A percentile compares a stretch with the other conserved stretches of the same genome.
These are phyloP conservation scores for Yamadazyma songkhlaensis DNA, from an alignment of 1,139 yeast species.

Conservation along the genomic window DNA sequence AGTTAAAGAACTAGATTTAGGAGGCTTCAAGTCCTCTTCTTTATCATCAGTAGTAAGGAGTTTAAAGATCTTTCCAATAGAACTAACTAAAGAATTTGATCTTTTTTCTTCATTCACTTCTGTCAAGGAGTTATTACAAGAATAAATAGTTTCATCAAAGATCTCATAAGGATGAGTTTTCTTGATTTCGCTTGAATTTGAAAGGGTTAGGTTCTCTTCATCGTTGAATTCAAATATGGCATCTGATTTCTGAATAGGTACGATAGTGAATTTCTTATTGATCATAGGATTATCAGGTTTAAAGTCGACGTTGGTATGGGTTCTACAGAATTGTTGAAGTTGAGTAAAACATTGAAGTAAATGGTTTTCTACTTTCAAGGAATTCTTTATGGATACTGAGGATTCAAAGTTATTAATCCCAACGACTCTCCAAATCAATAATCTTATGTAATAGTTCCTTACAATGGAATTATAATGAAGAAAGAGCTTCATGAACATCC, in stretches of 20 bases:
- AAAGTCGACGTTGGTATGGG: constrained; percentile 15
- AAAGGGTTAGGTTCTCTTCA: constrained; percentile 9
- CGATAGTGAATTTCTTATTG: constrained; percentile 48
- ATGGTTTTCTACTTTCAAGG: constrained; percentile 28
- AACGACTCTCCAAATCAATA: constrained; percentile 66
- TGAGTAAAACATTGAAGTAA: constrained; percentile 22
- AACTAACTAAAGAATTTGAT: constrained; percentile 31
- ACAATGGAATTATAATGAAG: constrained; percentile 81
- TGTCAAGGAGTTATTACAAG: constrained; percentile 40
- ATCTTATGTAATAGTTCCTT: constrained; percentile 63
- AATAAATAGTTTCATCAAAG: constrained; percentile 73
- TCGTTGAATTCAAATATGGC: not conserved
- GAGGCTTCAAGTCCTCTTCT: constrained; percentile 1
- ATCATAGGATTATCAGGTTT: constrained; percentile 51
- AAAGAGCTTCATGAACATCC: constrained; percentile 54
- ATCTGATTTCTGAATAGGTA: constrained; percentile 26
- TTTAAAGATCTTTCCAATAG: constrained; percentile 39
- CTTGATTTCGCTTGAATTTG: constrained; percentile 31
- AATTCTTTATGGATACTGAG: constrained; percentile 30
- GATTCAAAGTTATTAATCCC: constrained; percentile 47
- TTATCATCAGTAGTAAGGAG: constrained; percentile 33
- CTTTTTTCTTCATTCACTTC: constrained; percentile 10
- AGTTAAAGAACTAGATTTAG: constrained; percentile 35
- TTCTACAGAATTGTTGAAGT: constrained; percentile 17
- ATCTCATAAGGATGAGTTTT: constrained; percentile 68